Evolutionary conservation across 2,329 filamentous ascomycete species (phyloP), one percentile per base, ranked within the genome.

Genomic region (Fonsecaea pugnacius): DNA sequence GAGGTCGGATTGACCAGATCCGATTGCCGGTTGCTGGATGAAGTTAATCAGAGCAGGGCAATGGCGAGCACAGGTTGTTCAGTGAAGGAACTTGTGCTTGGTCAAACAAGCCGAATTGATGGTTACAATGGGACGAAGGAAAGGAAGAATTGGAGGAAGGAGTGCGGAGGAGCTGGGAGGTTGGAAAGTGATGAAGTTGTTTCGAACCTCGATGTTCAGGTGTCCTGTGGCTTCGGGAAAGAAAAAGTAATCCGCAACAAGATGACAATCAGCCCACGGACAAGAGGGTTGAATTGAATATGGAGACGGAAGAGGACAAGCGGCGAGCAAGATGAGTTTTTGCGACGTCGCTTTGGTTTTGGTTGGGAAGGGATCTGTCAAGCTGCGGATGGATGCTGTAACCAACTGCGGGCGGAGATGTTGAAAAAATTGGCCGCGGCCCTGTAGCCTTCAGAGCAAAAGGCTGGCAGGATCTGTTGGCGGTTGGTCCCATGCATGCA

Each of bases 41-140:
- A 72, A 72, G 46, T 69, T 60, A 72, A 72, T 71, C 70, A 72
- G 69, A 71, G 70, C 70, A 71, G 38, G 63, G 66, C 57, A 58
- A 50, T 30, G 48, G 65, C 54, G 48, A 60, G 62, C 60, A 66
- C 66, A 63, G 60, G 61, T 63, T 32, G n/a, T 21, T 4, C 53
- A 58, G 54, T 30, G 58, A 66, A 59, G 30, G 58, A 63, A 64
- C 55, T 61, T 61, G 64, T 66, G 66, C 64, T 58, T 36, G 8
- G 33, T 46, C 40, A 51, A 53, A 54, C 3, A 36, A 40, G 33
- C 38, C 43, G n/a, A 38, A 36, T 46, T 38, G 35, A 21, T 27
- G 40, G 33, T 43, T 56, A 33, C 33, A 21, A 48, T 46, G 54
- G 48, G 56, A 40, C 27, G 32, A 61, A 50, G 46, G 48, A 53